These are phyloP conservation scores for Groenewaldozyma tartarivorans DNA, from an alignment of 805 yeast genomes.

Conservation along the genomic window DNA sequence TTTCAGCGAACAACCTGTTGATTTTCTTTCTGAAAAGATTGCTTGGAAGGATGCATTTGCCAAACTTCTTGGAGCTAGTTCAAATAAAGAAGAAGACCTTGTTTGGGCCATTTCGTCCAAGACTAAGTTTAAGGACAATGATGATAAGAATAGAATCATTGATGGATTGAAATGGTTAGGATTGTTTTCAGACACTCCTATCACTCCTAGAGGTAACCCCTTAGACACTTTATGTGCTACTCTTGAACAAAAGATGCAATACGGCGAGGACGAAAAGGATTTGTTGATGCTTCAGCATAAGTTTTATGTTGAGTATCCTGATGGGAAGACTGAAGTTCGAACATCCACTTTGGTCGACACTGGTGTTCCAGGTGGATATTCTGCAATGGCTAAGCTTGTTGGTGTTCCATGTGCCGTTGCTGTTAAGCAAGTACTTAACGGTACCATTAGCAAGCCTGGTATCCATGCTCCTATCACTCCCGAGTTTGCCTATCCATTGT, in stretches of 20 bases:
- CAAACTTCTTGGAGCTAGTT: slow-evolving; percentile 61
- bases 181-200: slow-evolving; percentile 64
- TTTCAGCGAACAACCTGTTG: slow-evolving; percentile 66
- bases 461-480: slow-evolving; percentile 88
- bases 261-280: slow-evolving; percentile 91
- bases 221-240: slow-evolving; percentile 96
- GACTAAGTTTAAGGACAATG: slow-evolving; percentile 71
- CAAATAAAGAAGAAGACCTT: slow-evolving; percentile 63
- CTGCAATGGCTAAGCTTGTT: slow-evolving; percentile 96
- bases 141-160: slow-evolving; percentile 77
- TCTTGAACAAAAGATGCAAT: slow-evolving; percentile 91
- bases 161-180: slow-evolving; percentile 93
- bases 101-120: slow-evolving; percentile 64
- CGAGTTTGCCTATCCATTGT: slow-evolving; percentile 81
- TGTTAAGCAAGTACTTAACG: slow-evolving; percentile 72
- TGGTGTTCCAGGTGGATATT: slow-evolving; percentile 82
- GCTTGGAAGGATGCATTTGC: slow-evolving; percentile 90
- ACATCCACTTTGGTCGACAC: slow-evolving; percentile 92
- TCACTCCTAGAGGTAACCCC: slow-evolving; percentile 87
- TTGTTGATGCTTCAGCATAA: slow-evolving; percentile 93
- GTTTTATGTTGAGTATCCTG: slow-evolving; percentile 95
- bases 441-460: slow-evolving; percentile 70
- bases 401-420: slow-evolving; percentile 99
- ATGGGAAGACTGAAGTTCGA: slow-evolving; percentile 83
- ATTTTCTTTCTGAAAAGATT: slow-evolving; percentile 41